Base-by-base conservation (phyloP, 2,329 filamentous ascomycete species). In the Paraconiothyrium sp. region DNA sequence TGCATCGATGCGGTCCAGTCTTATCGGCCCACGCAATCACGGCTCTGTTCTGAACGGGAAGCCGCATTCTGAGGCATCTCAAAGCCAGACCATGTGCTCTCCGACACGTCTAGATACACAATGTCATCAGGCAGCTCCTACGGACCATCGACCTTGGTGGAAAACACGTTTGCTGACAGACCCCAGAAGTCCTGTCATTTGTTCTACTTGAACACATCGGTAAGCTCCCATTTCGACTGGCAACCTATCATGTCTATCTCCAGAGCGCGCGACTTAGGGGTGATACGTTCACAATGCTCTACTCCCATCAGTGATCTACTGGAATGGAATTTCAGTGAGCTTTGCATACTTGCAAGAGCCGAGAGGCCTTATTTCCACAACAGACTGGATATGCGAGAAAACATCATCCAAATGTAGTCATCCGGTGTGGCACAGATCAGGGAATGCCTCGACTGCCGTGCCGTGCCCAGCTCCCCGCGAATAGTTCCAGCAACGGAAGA, bases 401-500 rank as follows among this genome's bases (percentile, higher is more conserved):
- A 22, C 20, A 47, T n/a, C n/a, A 16, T 3, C n/a, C 24, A 32
- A 8, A 10, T 44, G 14, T n/a, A 32, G 22, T 4, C 20, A 52
- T 22, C n/a, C 34, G 16, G 46, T 13, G 6, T 27, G 37, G 8
- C n/a, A 27, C 27, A 55, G 52, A 35, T 48, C 41, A n/a, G 16
- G 41, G 34, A 35, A 24, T 27, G 43, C 22, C n/a, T 30, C 16
- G 11, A 27, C 54, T 27, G 24, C 54, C 16, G 7, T 3, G 30
- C 30, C 32, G n/a, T 39, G 43, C 16, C 32, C 43, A 32, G 16
- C 30, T 34, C 27, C 1, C 13, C 43, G 32, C 54, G 37, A 54
- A 44, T 32, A 44, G 24, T 39, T 48, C 37, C 56, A 41, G 51
- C 51, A 46, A 32, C 59, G 59, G 54, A 61, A 48, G 22, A 47